Evolutionary conservation across 805 yeast genomes (phyloP), one percentile per base, ranked within the genome.

Genomic region (Kazachstania taianensis): DNA sequence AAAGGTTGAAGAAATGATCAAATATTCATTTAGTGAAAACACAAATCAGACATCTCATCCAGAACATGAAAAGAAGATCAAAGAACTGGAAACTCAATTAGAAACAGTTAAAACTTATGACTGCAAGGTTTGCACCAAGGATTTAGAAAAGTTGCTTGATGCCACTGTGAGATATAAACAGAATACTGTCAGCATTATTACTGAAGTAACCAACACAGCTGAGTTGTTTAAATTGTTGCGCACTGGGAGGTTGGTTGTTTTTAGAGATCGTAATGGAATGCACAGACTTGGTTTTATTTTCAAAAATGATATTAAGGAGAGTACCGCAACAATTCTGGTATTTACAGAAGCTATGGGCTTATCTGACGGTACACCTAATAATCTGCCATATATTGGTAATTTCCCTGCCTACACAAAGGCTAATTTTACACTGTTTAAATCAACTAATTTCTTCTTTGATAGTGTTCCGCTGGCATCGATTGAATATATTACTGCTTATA

Each of bases 1-100:
- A 42, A 74, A 81, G 48, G 97, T 92, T n/a, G 98, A 92, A 54
- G 98, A 92, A 55, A 92, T 92, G 94, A 89, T 92, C 49, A 89
- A 87, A 53, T 82, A 89, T 43, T 86, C 96, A 1, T 92, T 92
- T 59, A 75, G 94, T 60, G 98, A 92, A 54, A 87, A 92, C 51
- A 69, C 87, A 0, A 70, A 87, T 1, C 96, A 89, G 53, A 73
- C 85, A 0, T 61, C 87, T 46, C 61, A 85, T 35, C 96, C 96
- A 0, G 94, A 86, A 44, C 92, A 84, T 51, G 80, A 86, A 55
- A 68, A 72, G 50, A 69, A 71, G 42, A 74, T 85, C 19, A 66
- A 73, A 32, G 62, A 62, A 28, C 62, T 78, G 26, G 70, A 73
- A 31, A 65, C 61, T 6, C 61, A 73, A 29, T 55, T 83, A 28